Evolutionary conservation across 1,284 basidiomycete genomes (phyloP), one percentile per base, ranked within the genome.

Genomic region (Rhizoctonia solani): DNA sequence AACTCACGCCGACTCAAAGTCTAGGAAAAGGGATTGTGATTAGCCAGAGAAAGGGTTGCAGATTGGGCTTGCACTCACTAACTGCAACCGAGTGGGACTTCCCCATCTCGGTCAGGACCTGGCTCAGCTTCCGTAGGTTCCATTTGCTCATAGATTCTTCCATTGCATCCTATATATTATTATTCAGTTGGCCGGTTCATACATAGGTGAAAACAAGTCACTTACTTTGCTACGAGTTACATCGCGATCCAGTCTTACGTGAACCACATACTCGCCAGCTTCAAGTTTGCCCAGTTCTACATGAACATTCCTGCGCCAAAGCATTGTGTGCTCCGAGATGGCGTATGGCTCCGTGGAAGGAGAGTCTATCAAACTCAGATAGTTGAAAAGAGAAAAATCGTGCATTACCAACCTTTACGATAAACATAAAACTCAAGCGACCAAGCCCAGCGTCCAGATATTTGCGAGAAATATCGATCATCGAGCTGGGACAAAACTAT

Each of bases 201-300:
- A n/a, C n/a, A n/a, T n/a, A n/a, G n/a, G n/a, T n/a, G n/a, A n/a
- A n/a, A n/a, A n/a, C n/a, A n/a, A n/a, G n/a, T n/a, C n/a, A n/a
- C n/a, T n/a, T n/a, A n/a, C n/a, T n/a, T n/a, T n/a, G n/a, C n/a
- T n/a, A n/a, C n/a, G n/a, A n/a, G n/a, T n/a, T n/a, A n/a, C n/a
- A n/a, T n/a, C n/a, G n/a, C 78, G 76, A 71, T 82, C 80, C 29
- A 81, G 66, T 1, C 81, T 71, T 32, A 83, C 84, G 74, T 85
- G 83, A 23, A 84, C 79, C 32, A 83, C 76, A 72, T 83, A 84
- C 9, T 83, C 80, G 11, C 83, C n/a, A n/a, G n/a, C 83, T 75
- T 74, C n/a, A 0, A 83, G 74, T 4, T 39, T 23, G 5, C 79
- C 70, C 3, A 78, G 55, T 52, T 80, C 79, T 13, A 79, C 69